These are phyloP conservation scores for Boletus subparvulus DNA, from an alignment of 768 basidiomycete species.

Conservation along the genomic window DNA sequence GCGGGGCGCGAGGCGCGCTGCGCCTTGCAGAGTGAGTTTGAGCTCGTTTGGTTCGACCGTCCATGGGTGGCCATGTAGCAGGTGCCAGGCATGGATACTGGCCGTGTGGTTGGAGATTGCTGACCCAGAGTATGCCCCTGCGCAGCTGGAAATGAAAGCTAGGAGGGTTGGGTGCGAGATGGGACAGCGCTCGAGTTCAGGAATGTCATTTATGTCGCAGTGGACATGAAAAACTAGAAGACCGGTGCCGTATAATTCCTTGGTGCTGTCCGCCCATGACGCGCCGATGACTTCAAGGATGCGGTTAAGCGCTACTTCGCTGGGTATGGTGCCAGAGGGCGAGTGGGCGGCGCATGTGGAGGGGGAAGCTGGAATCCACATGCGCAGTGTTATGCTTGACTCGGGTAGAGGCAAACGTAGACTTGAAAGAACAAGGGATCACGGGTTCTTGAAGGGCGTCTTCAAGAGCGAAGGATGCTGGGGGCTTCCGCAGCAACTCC, in stretches of 20 bases:
- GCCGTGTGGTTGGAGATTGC: background rate
- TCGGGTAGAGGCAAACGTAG: too few species aligned
- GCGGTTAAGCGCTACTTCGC: background rate
- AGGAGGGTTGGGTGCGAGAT: fast-evolving
- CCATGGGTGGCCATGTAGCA: background rate
- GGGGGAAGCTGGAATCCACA: background rate
- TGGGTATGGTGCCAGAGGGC: too few species aligned
- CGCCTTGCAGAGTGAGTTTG: background rate
- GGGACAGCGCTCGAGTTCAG: background rate
- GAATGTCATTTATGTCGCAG: conserved; percentile 1
- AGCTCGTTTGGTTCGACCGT: background rate
- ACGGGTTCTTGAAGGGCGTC: too few species aligned
- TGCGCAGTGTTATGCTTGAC: too few species aligned
- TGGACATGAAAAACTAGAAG: background rate
- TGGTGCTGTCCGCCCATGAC: background rate
- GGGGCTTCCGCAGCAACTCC: too few species aligned
- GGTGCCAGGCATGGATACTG: background rate
- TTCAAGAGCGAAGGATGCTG: too few species aligned
- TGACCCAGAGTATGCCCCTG: background rate
- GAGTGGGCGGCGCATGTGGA: too few species aligned
- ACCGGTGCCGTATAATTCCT: background rate
- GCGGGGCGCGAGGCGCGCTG: fast-evolving
- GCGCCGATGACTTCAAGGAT: background rate
- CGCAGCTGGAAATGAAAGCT: background rate
- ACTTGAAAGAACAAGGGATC: too few species aligned